phyloP scores from a whole-genome alignment of 306 rosid genomes.

The Carpinus fangiana region DNA sequence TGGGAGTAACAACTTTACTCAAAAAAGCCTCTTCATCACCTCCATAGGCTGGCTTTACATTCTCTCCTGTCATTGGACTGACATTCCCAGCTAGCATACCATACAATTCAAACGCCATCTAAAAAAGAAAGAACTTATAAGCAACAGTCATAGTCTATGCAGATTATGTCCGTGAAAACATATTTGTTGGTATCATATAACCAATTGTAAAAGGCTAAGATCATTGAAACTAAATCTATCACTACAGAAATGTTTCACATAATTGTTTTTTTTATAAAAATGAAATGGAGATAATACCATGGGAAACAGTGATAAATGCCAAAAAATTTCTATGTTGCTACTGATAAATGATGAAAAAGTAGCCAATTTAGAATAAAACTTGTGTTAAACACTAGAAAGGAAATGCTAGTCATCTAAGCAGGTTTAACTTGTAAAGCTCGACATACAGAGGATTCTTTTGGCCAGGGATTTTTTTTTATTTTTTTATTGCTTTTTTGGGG shows the following conservation, averaged over 20 bases:
- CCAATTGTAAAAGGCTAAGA: neutral
- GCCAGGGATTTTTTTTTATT: neutral
- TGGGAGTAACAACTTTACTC: conserved; percentile 89
- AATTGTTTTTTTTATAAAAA: neutral
- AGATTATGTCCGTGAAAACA: neutral
- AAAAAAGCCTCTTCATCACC: conserved; percentile 95
- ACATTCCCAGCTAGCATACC: conserved; percentile 99
- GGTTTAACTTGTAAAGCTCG: neutral
- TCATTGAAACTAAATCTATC: neutral
- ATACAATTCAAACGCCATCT: conserved; percentile 99
- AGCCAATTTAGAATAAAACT: neutral
- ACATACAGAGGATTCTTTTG: neutral
- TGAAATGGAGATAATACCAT: neutral
- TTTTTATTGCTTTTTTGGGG: no score
- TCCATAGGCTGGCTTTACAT: conserved; percentile 96
- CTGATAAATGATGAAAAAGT: neutral
- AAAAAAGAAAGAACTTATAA: conserved; percentile 36
- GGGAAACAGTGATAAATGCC: neutral
- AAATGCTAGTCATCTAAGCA: neutral
- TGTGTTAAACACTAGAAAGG: neutral
- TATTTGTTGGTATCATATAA: neutral
- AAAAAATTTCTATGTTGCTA: neutral
- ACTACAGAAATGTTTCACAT: neutral
- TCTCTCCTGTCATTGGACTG: conserved; percentile 98
- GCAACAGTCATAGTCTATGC: neutral